Conservation (phyloP, 148 eudicot species). For the Polygonum aviculare region DNA sequence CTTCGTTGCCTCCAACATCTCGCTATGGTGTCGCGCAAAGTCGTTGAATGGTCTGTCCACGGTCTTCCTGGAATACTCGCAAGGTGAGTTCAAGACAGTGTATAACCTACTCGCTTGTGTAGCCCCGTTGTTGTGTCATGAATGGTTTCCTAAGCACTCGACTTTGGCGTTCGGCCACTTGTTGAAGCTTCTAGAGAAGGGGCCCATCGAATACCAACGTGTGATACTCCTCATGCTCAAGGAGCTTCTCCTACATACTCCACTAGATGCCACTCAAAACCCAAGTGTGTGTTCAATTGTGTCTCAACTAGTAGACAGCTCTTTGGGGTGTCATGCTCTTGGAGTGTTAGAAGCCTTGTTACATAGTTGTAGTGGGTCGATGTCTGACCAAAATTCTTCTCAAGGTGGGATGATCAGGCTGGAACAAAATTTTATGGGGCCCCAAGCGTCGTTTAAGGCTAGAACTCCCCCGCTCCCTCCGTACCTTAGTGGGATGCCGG, state of each 20-base stretch:
- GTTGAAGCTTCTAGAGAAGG: conserved; percentile 70
- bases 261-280: conserved; percentile 91
- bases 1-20: conserved; percentile 68
- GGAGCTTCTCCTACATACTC: conserved; percentile 89
- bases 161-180: conserved; percentile 91
- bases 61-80: conserved; percentile 74
- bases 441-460: conserved; percentile 86
- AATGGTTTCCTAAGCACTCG: conserved; percentile 96
- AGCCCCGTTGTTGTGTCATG: conserved; percentile 73
- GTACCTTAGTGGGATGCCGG: conserved; percentile 28
- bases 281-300: conserved; percentile 95
- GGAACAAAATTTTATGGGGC: conserved; percentile 63
- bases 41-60: conserved; percentile 73
- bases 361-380: conserved; percentile 74
- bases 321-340: conserved; percentile 91
- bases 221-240: conserved; percentile 82
- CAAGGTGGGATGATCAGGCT: conserved; percentile 52
- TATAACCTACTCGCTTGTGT: conserved; percentile 81
- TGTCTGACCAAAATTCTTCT: conserved; percentile 36
- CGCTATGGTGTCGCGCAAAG: conserved; percentile 86
- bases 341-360: conserved; percentile 91
- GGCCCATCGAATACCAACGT: conserved; percentile 83
- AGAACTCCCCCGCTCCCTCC: conserved; percentile 20
- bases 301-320: conserved; percentile 92
- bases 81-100: conserved; percentile 74